Evolutionary conservation across 192 early-diverging fungal genomes (phyloP).

Genomic region (Pilaira anomala): DNA sequence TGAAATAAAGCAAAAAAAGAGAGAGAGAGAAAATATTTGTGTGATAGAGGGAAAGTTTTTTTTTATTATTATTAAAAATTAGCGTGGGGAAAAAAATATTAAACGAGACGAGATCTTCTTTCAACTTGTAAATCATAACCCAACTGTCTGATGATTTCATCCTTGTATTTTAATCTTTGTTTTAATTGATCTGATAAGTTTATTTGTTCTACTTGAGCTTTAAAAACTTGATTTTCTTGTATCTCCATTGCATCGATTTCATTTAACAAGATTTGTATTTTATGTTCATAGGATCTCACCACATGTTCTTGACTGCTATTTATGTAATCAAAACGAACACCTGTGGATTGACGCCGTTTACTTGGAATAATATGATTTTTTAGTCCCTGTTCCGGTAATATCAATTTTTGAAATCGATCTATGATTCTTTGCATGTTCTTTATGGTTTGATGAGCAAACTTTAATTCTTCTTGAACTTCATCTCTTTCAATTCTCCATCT

Average conservation of each 20-base stretch:
- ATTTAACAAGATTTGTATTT: constrained; percentile 11
- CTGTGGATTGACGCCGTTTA: constrained; percentile 8
- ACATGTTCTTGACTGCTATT: background rate
- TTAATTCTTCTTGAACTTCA: background rate
- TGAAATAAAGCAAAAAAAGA: background rate
- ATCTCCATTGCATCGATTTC: constrained; percentile 19
- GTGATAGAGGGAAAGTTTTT: background rate
- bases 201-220: background rate
- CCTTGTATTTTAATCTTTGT: background rate
- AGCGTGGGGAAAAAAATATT: background rate
- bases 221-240: background rate
- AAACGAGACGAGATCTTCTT: background rate
- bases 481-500: background rate
- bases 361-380: background rate
- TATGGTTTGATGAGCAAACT: background rate
- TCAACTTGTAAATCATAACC: background rate
- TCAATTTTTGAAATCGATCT: background rate
- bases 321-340: background rate
- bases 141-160: constrained; percentile 5
- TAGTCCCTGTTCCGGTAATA: background rate
- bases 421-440: background rate
- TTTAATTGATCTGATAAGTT: constrained; percentile 1
- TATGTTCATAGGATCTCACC: constrained; percentile 1
- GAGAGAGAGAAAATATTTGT: background rate
- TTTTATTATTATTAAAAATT: background rate